Evolutionary conservation across 2,329 filamentous ascomycete genomes (phyloP), one percentile per base, ranked within the genome.

Genomic region (Pseudocercospora cruenta): DNA sequence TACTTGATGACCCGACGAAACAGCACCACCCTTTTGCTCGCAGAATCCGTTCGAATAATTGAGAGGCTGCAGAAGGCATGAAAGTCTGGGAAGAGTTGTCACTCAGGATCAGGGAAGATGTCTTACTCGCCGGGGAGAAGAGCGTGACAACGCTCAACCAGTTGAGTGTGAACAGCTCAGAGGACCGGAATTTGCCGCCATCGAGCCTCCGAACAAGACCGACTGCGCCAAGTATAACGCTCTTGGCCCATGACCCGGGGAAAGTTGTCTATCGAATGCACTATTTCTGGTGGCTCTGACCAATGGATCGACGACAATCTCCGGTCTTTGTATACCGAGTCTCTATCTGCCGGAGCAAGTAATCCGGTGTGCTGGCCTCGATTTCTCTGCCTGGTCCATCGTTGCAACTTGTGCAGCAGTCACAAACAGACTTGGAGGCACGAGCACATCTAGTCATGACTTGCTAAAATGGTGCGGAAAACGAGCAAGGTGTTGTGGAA

Each of bases 271-370:
- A 19, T 43, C 39, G 14, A 16, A 43, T 43, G n/a, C 39, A 43
- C 39, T 82, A 21, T 21, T 16, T 22, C 19, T 36, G 19, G 57
- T 36, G 33, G 33, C 33, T 36, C 33, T 36, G 33, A 12, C 33
- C 33, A 36, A 36, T 36, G 33, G 33, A 36, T 36, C 33, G 33
- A 36, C 33, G 33, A 36, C 33, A 36, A 36, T 36, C 5, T 36
- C 33, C 33, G 33, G 39, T 7, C 16, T 43, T 19, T 43, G 16
- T 16, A 7, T 43, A 19, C 39, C 22, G 33, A 36, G 4, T 43
- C 1, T 43, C 39, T 43, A 43, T 19, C 39, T 43, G 39, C 39
- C 39, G 39, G 39, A 19, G 39, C 39, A 43, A n/a, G 39, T 5
- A 10, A 43, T 43, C 39, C 39, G 14, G 14, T 43, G 19, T n/a